phyloP scores from a whole-genome alignment of 768 basidiomycete species.

The Russula virescens region DNA sequence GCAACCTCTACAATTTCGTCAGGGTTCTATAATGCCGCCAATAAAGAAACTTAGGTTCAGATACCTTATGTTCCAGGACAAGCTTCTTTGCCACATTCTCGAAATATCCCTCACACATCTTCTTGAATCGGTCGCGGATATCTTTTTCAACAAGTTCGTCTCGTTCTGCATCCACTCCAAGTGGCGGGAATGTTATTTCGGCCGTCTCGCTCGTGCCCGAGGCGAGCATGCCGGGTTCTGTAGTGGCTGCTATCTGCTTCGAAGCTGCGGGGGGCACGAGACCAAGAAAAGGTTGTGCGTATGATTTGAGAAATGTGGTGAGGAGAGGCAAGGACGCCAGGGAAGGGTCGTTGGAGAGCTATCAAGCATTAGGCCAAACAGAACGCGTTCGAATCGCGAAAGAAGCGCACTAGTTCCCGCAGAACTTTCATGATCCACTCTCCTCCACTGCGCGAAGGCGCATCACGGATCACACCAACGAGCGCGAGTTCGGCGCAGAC shows the following conservation, averaged over 20 bases:
- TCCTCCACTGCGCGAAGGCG: slow-evolving; percentile 62
- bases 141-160: slow-evolving; percentile 82
- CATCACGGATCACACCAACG: slow-evolving; percentile 76
- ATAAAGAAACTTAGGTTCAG: slow-evolving; percentile 20
- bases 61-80: slow-evolving; percentile 83
- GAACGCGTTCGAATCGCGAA: slow-evolving; percentile 8
- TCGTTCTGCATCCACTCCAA: slow-evolving; percentile 40
- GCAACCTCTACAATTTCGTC: slow-evolving; percentile 57
- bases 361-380: slow-evolving; percentile 10
- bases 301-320: slow-evolving; percentile 90
- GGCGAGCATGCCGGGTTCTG: slow-evolving; percentile 55
- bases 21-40: neutral
- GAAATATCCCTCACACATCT: slow-evolving; percentile 92
- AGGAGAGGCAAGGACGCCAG: slow-evolving; percentile 86
- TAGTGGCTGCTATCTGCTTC: slow-evolving; percentile 53
- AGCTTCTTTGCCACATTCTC: slow-evolving; percentile 89
- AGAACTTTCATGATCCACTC: slow-evolving; percentile 87
- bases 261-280: slow-evolving; percentile 44
- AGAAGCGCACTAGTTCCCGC: slow-evolving; percentile 68
- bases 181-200: slow-evolving; percentile 34
- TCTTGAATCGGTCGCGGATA: slow-evolving; percentile 81
- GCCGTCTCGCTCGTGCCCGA: slow-evolving; percentile 26
- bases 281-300: slow-evolving; percentile 84
- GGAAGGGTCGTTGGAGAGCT: slow-evolving; percentile 86
- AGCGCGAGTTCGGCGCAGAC: slow-evolving; percentile 88